A percentile compares a stretch with the other conserved stretches of the same genome.
Evolutionary conservation across 352 stramenopile species (phyloP).

Genomic region (Globisporangium irregulare): DNA sequence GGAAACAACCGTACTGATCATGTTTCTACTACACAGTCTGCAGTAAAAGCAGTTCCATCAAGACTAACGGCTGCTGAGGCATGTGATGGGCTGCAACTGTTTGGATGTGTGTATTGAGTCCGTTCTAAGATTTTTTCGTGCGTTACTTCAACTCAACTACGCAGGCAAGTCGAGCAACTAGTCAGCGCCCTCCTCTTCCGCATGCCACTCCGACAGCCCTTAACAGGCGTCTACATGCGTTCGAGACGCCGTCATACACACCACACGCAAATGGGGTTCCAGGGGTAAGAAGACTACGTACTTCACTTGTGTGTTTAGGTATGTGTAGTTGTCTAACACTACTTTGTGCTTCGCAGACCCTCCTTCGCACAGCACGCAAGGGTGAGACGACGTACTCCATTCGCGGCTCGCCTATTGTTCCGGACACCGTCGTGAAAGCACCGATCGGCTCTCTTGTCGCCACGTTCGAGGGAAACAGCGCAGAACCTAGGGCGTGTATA

Average conservation of each 20-base stretch:
- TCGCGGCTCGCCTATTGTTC: slow-evolving; percentile 63
- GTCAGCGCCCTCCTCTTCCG: not conserved
- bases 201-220: slow-evolving; percentile 14
- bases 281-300: slow-evolving; percentile 25
- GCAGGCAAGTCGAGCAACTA: not conserved
- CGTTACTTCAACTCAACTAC: not conserved
- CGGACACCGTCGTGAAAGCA: slow-evolving; percentile 52
- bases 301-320: not conserved
- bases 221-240: slow-evolving; percentile 28
- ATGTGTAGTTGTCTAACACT: not conserved
- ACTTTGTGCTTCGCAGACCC: slow-evolving; percentile 21
- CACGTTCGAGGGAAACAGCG: slow-evolving; percentile 42
- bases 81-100: not conserved
- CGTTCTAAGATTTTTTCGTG: not conserved
- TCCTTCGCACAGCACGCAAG: slow-evolving; percentile 66
- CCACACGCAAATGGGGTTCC: slow-evolving; percentile 20
- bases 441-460: slow-evolving; percentile 53
- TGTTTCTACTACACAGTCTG: not conserved
- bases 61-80: not conserved
- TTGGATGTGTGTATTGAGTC: not conserved
- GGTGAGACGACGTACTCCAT: slow-evolving; percentile 73
- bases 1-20: slow-evolving; percentile 6
- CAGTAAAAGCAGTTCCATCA: not conserved
- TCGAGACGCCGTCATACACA: slow-evolving; percentile 39
- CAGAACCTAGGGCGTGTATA: slow-evolving; percentile 48